Percentiles rank a stretch among this genome's conserved stretches.
Evolutionary conservation across 2,329 filamentous ascomycete species (phyloP).

Genomic region (Neonectria magnoliae): DNA sequence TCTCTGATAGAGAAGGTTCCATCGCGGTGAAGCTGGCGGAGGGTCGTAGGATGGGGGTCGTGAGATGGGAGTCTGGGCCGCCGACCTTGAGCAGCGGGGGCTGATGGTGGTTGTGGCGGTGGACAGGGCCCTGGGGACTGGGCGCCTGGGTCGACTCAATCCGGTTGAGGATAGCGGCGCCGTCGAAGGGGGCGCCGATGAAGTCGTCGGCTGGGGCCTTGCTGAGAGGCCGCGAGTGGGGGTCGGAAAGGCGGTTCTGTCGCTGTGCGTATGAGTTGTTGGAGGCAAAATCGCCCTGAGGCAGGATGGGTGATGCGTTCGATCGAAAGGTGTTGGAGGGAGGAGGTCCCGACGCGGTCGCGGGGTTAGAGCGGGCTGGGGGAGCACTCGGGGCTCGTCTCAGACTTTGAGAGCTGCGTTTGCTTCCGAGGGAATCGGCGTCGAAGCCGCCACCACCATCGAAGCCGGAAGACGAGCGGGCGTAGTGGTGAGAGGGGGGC

Average conservation of each 20-base stretch:
- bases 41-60: conserved; percentile 67
- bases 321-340: conserved; percentile 51
- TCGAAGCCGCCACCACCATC: conserved; percentile 59
- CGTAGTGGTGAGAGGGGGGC: conserved; percentile 62
- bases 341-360: conserved; percentile 61
- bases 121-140: conserved; percentile 43
- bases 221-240: conserved; percentile 38
- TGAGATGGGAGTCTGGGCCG: conserved; percentile 61
- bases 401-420: conserved; percentile 72
- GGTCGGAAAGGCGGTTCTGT: conserved; percentile 42
- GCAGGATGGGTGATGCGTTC: conserved; percentile 58
- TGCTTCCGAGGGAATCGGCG: conserved; percentile 67
- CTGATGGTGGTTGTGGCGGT: conserved; percentile 45
- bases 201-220: conserved; percentile 62
- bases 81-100: conserved; percentile 59
- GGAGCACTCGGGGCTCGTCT: conserved; percentile 70
- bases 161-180: conserved; percentile 68
- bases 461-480: conserved; percentile 59
- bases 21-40: conserved; percentile 64
- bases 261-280: conserved; percentile 45
- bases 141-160: conserved; percentile 62
- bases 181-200: conserved; percentile 73
- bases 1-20: conserved; percentile 52
- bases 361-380: conserved; percentile 57
- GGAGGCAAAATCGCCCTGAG: conserved; percentile 57